Percentiles rank a stretch among this genome's conserved stretches.
Conservation (phyloP, 2,329 filamentous ascomycete genomes). For the Scedosporium boydii region DNA sequence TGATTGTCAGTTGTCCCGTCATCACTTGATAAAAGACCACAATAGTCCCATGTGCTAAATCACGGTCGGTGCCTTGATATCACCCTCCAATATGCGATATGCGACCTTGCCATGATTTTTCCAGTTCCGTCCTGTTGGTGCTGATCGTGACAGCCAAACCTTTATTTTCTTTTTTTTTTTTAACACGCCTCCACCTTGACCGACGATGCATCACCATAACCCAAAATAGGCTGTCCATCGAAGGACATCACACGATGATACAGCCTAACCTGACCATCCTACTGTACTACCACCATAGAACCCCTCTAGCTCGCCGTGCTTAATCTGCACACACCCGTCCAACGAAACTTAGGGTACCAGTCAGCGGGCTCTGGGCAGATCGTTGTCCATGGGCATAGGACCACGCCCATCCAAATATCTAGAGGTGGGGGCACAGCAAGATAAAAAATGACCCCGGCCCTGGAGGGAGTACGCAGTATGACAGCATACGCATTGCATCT, state of each 20-base stretch:
- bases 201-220: neutral
- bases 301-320: neutral
- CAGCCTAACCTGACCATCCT: neutral
- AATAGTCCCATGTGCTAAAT: neutral
- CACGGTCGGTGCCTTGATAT: neutral
- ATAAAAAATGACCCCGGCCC: neutral
- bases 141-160: neutral
- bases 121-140: neutral
- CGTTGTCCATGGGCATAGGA: neutral
- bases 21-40: neutral
- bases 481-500: neutral
- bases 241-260: neutral
- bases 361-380: neutral
- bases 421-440: neutral
- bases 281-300: neutral
- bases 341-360: neutral
- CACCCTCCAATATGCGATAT: neutral
- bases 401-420: neutral
- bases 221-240: neutral
- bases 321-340: neutral
- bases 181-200: neutral
- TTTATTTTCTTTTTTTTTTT: neutral
- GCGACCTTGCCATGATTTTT: neutral
- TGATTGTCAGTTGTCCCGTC: neutral
- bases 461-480: neutral